Evolutionary conservation across 345 rosid species (phyloP).

Genomic region (Aquilaria malaccensis): DNA sequence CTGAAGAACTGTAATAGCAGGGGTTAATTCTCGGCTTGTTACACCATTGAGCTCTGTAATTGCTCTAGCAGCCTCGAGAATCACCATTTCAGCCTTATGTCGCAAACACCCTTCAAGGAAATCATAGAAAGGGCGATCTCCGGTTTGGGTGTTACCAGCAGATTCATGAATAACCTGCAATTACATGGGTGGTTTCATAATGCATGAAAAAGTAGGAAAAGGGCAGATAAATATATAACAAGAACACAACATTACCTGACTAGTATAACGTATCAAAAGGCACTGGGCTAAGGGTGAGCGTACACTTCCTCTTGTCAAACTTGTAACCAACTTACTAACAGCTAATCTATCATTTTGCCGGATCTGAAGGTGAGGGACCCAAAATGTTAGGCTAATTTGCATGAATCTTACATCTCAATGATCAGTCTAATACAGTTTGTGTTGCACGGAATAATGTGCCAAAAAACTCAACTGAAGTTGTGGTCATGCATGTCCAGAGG

Average conservation of each 20-base stretch:
- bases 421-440: too few relatives aligned
- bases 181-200: constrained; percentile 8
- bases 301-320: constrained; percentile 91
- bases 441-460: too few relatives aligned
- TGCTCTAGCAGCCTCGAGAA: constrained; percentile 99
- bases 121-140: constrained; percentile 94
- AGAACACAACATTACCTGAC: constrained; percentile 51
- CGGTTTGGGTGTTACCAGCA: constrained; percentile 58
- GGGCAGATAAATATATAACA: not conserved
- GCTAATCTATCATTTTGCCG: constrained; percentile 91
- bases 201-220: not conserved
- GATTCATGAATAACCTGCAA: constrained; percentile 87
- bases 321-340: constrained; percentile 83
- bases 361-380: constrained; percentile 44
- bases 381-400: not conserved
- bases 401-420: not conserved
- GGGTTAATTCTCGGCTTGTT: constrained; percentile 88
- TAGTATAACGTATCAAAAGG: constrained; percentile 83
- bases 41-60: constrained; percentile 95
- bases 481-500: too few relatives aligned
- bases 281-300: constrained; percentile 98
- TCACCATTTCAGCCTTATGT: constrained; percentile 97
- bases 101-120: constrained; percentile 95
- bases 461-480: too few relatives aligned
- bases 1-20: constrained; percentile 97